Evolutionary conservation across 2,329 filamentous ascomycete genomes (phyloP), one percentile per base, ranked within the genome.

Genomic region (Xylariomycetidae sp.): DNA sequence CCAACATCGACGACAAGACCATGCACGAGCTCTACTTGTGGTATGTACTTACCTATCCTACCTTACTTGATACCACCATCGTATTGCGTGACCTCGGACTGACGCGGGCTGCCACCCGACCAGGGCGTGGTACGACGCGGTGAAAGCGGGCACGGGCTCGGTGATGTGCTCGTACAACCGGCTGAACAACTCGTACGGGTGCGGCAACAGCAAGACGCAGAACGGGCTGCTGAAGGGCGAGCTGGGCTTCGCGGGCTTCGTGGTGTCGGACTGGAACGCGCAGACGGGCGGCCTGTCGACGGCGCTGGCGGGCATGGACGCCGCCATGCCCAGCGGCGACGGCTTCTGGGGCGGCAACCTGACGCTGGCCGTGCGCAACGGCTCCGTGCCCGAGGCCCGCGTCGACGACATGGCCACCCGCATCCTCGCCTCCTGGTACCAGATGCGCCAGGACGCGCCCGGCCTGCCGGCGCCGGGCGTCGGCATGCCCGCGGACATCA

Each of bases 11-110:
- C 28, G 73, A 76, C 43, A 58, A 68, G 6, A 68, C 71, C 3
- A 55, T 76, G 40, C 71, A 74, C 42, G 73, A 76, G 48, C 54
- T 76, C 1, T 77, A 75, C 41, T 50, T 70, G 12, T 76, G 73
- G 73, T 52, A 45, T 8, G 51, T 45, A 29, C n/a, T n/a, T n/a
- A n/a, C n/a, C n/a, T n/a, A n/a, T n/a, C n/a, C n/a, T n/a, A n/a
- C n/a, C n/a, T n/a, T n/a, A n/a, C n/a, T n/a, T n/a, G n/a, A n/a
- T 19, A 17, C 10, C 9, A 34, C 14, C 8, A 13, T 24, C 14
- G 14, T 10, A 9, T 19, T 10, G n/a, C 17, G n/a, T 27, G 6
- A 15, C 9, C 23, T 35, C 10, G 18, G 12, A 27, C 20, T 1
- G 19, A 16, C 19, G n/a, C n/a, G n/a, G n/a, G n/a, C n/a, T n/a